A percentile compares a stretch with the other conserved stretches of the same genome.
Conservation (phyloP, 768 basidiomycete genomes). For the Trametes cubensis region DNA sequence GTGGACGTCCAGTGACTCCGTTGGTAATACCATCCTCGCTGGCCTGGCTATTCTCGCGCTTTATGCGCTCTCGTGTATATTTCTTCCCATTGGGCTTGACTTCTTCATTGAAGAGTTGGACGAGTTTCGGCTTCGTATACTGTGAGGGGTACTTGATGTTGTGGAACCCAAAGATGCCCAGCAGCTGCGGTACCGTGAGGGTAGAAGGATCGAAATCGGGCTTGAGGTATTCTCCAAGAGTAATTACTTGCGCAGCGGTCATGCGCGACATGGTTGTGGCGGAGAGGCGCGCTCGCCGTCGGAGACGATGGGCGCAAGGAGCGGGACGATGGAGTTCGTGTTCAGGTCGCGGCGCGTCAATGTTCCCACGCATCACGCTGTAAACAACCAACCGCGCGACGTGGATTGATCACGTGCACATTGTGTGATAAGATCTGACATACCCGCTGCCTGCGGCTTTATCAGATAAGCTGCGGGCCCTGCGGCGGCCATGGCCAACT, state of each 20-base stretch:
- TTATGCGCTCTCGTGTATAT: slow-evolving; percentile 64
- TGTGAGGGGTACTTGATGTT: slow-evolving; percentile 73
- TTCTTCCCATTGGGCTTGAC: slow-evolving; percentile 61
- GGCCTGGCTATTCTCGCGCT: slow-evolving; percentile 68
- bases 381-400: slow-evolving; percentile 25
- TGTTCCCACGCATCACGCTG: slow-evolving; percentile 26
- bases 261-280: slow-evolving; percentile 66
- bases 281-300: slow-evolving; percentile 24
- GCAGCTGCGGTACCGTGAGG: slow-evolving; percentile 80
- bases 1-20: slow-evolving; percentile 75
- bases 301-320: slow-evolving; percentile 16
- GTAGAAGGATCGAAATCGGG: slow-evolving; percentile 72
- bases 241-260: slow-evolving; percentile 78
- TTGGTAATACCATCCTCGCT: slow-evolving; percentile 85
- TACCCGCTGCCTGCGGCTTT: not conserved
- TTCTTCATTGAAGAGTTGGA: slow-evolving; percentile 77
- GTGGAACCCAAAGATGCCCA: slow-evolving; percentile 78
- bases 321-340: slow-evolving; percentile 25
- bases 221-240: slow-evolving; percentile 75
- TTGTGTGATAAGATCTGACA: too few species aligned
- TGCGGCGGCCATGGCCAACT: too few species aligned
- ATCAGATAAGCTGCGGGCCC: slow-evolving; percentile 10
- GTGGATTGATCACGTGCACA: slow-evolving; percentile 13
- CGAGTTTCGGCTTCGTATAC: slow-evolving; percentile 76
- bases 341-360: slow-evolving; percentile 29